Base-by-base conservation (phyloP, 1,284 basidiomycete genomes). In the Ustilago sp. region DNA sequence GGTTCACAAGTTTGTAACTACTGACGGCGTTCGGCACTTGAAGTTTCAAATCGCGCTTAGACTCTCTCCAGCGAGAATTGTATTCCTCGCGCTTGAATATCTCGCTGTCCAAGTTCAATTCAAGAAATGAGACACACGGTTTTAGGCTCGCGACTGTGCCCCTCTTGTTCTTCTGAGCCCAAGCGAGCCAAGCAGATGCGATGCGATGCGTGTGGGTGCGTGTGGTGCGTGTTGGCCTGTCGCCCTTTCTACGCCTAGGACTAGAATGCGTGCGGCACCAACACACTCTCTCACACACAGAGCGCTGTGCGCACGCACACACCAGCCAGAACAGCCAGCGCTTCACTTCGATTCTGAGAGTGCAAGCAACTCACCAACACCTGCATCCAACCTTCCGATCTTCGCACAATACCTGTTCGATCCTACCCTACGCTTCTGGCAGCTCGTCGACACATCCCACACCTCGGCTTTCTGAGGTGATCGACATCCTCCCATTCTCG, bases 331-430 rank as follows among this genome's bases (percentile, higher is more conserved):
- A 11, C 23, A 32, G 28, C 48, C 31, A 32, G 45, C 45, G 45
- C 45, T 48, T 23, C 23, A 47, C 32, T 54, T 48, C 36, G 57
- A n/a, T 34, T 59, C 34, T 54, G 39, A 31, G 59, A 31, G 31
- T 34, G 19, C 51, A 32, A 34, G n/a, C 7, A 32, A 6, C 35
- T 3, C n/a, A 9, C 38, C 41, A 19, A 52, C 57, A 56, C 53
- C 62, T 69, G 68, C 62, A 64, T 51, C 57, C 35, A 45, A 48
- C 51, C 56, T 57, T 48, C 32, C 57, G 58, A 60, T 60, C 53
- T 35, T 64, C 54, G 68, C 58, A 69, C 61, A 34, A 54, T 51
- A 19, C 28, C 13, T 28, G 23, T 28, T 28, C 41, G 13, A n/a
- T 13, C 43, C 38, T 8, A 17, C n/a, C 35, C 38, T 13, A 19